A percentile compares a stretch with the other conserved stretches of the same genome.
These are phyloP conservation scores for Moniliella sp. DNA, from an alignment of 1,284 basidiomycete genomes.

Conservation along the genomic window DNA sequence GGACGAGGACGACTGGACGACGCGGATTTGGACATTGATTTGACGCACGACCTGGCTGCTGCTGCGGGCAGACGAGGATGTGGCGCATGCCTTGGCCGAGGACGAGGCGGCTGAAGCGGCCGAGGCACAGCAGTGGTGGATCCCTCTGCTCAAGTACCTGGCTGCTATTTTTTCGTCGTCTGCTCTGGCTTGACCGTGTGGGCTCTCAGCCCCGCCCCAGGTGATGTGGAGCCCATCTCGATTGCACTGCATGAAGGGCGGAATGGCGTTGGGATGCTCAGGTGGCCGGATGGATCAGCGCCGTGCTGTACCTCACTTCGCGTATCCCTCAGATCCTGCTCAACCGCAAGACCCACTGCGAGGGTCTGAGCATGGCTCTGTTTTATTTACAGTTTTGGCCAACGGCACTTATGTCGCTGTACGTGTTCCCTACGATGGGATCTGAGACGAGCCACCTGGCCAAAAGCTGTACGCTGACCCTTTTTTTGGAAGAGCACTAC, in stretches of 20 bases:
- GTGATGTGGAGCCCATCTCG: not conserved
- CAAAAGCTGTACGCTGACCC: no score
- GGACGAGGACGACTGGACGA: not conserved
- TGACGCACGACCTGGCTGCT: no score
- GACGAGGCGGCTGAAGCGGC: not conserved
- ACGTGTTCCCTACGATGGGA: not conserved
- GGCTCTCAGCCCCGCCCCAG: conserved; percentile 9
- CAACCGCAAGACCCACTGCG: conserved; percentile 63
- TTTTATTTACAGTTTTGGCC: conserved; percentile 65
- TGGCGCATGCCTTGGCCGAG: no score
- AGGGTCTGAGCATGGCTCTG: conserved; percentile 66
- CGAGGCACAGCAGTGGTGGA: conserved; percentile 1
- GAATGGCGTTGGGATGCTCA: conserved; percentile 49
- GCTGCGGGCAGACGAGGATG: not conserved
- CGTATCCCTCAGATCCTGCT: conserved; percentile 39
- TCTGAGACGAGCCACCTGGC: conserved; percentile 5
- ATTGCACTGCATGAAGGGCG: conserved; percentile 1
- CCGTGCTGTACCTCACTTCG: conserved; percentile 43
- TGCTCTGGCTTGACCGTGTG: conserved; percentile 20
- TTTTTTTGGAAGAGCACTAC: conserved; percentile 49
- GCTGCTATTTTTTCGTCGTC: conserved; percentile 13
- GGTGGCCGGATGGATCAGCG: conserved; percentile 62
- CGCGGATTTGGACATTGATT: not conserved
- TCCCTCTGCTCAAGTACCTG: conserved; percentile 12
- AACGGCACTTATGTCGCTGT: conserved; percentile 48